Percentiles rank a stretch among this genome's conserved stretches.
These are phyloP conservation scores for Colletotrichum sp. DNA, from an alignment of 2,329 filamentous ascomycete genomes.

Conservation along the genomic window DNA sequence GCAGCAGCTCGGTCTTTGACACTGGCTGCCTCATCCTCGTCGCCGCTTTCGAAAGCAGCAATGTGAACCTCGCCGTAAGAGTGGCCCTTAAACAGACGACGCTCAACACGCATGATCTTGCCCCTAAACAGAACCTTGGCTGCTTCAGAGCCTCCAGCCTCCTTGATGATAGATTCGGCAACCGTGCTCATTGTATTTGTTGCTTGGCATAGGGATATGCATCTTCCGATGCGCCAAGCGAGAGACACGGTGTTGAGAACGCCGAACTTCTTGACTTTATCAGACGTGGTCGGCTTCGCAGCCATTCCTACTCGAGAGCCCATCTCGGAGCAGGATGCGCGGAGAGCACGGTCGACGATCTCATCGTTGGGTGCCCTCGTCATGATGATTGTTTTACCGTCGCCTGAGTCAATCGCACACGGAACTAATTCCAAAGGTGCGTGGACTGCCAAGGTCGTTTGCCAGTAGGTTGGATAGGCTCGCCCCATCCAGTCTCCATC, in stretches of 20 bases:
- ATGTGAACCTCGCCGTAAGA: constrained; percentile 48
- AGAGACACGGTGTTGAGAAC: constrained; percentile 19
- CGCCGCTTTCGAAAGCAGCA: constrained; percentile 26
- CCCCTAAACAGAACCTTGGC: constrained; percentile 67
- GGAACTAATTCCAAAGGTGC: constrained; percentile 43
- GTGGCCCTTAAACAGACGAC: constrained; percentile 53
- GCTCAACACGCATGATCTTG: constrained; percentile 62
- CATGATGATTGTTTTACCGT: constrained; percentile 48
- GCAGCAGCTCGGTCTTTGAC: not conserved
- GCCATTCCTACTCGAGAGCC: constrained; percentile 18
- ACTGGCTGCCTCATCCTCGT: constrained; percentile 20
- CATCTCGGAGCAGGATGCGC: constrained; percentile 46
- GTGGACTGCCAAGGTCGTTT: constrained; percentile 53
- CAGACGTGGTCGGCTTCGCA: constrained; percentile 10
- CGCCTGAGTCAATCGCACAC: constrained; percentile 48
- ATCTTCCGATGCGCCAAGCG: constrained; percentile 14
- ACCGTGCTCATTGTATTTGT: constrained; percentile 56
- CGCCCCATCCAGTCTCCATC: constrained; percentile 64
- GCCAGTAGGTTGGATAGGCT: constrained; percentile 60
- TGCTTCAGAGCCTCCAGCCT: constrained; percentile 57
- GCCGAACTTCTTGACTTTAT: constrained; percentile 25
- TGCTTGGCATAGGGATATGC: not conserved
- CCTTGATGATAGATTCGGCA: constrained; percentile 62
- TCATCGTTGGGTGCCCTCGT: constrained; percentile 40
- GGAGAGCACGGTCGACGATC: constrained; percentile 34